Conservation (phyloP, 1,284 basidiomycete genomes). For the Agaricales sp. region DNA sequence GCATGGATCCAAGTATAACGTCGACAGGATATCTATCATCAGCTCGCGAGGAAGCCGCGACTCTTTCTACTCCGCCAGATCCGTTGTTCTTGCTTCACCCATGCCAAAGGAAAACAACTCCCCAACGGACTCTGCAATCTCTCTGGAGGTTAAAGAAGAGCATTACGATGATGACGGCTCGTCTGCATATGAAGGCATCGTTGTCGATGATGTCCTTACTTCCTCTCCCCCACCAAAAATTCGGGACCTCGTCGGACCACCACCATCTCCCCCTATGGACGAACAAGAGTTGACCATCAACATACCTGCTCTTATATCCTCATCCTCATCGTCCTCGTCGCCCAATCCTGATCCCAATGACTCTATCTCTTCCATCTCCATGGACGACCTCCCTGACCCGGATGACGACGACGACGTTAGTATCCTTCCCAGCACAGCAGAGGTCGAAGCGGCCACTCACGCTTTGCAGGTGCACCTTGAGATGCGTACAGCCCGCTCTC, state of each 20-base stretch:
- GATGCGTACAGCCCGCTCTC: conserved; percentile 22
- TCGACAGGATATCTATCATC: conserved; percentile 14
- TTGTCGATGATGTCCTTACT: not conserved
- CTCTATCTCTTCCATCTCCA: conserved; percentile 21
- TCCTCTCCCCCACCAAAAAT: not conserved
- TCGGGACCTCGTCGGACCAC: not conserved
- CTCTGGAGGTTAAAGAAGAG: not conserved
- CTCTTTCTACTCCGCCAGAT: not conserved
- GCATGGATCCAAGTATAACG: conserved; percentile 16
- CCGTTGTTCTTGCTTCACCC: not conserved
- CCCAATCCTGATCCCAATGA: conserved; percentile 17
- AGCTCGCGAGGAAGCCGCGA: not conserved
- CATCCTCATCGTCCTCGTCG: conserved; percentile 4
- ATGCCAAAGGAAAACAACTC: not conserved
- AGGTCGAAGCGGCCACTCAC: conserved; percentile 7
- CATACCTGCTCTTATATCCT: conserved; percentile 1
- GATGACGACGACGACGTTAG: conserved; percentile 21
- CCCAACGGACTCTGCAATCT: not conserved
- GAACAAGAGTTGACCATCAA: not conserved
- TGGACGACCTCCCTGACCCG: conserved; percentile 29
- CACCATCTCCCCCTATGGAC: not conserved
- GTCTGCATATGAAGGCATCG: not conserved
- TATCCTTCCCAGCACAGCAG: not conserved
- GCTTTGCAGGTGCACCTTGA: conserved; percentile 22
- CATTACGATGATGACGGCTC: not conserved